Conservation (phyloP, 768 basidiomycete species). For the Lactarius psammicola region DNA sequence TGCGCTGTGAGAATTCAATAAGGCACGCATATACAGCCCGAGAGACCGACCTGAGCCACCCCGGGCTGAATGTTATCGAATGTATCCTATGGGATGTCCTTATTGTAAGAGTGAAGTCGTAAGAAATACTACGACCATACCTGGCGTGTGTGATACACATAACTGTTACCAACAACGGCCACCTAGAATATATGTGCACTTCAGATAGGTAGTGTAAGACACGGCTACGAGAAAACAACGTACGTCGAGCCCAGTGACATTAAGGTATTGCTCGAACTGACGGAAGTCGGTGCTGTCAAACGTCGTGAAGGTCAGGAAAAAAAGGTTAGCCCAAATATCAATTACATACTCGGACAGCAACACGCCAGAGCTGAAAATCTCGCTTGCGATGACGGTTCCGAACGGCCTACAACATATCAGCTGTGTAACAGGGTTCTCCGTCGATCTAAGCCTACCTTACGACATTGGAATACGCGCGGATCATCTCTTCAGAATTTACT, state of each 20-base stretch:
- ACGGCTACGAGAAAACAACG: conserved; percentile 31
- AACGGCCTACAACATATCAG: conserved; percentile 57
- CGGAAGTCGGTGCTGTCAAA: conserved; percentile 83
- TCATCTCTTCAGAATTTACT: conserved; percentile 94
- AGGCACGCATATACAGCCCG: background rate
- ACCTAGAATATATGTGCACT: conserved; percentile 48
- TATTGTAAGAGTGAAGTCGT: conserved; percentile 1
- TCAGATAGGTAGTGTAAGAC: background rate
- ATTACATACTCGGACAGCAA: conserved; percentile 74
- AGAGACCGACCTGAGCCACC: conserved; percentile 51
- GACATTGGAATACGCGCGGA: conserved; percentile 81
- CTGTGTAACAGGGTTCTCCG: background rate
- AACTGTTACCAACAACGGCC: conserved; percentile 89
- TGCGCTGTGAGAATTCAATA: conserved; percentile 53
- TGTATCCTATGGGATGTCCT: conserved; percentile 49
- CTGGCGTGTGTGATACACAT: conserved; percentile 91
- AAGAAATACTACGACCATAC: conserved; percentile 36
- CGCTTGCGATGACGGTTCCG: conserved; percentile 86
- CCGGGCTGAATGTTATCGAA: conserved; percentile 84
- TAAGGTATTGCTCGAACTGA: conserved; percentile 87
- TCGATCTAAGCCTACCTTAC: conserved; percentile 51
- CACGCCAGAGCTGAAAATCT: conserved; percentile 89
- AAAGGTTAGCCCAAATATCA: background rate
- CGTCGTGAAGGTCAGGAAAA: conserved; percentile 12
- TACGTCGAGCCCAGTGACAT: conserved; percentile 89